These are phyloP conservation scores for Eutrema japonicum DNA, from an alignment of 345 rosid genomes.

Conservation along the genomic window DNA sequence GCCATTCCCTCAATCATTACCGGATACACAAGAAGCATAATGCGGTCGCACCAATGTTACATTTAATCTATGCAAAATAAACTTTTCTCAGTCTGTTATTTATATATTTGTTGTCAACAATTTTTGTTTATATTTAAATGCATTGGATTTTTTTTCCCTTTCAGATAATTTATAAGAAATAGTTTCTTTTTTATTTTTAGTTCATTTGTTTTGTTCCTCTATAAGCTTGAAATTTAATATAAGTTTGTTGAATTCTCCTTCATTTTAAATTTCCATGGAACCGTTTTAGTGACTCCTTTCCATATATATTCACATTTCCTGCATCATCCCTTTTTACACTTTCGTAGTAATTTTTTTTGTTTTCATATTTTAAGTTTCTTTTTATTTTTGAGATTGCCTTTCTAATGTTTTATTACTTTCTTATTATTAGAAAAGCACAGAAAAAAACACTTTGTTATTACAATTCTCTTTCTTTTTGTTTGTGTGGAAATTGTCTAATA, in stretches of 20 bases:
- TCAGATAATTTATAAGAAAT: too few relatives aligned
- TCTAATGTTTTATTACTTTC: not conserved
- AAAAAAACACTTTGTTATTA: too few relatives aligned
- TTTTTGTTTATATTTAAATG: not conserved
- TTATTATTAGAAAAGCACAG: not conserved
- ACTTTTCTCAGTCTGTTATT: too few relatives aligned
- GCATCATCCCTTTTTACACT: not conserved
- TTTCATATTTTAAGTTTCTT: not conserved
- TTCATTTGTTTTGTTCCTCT: too few relatives aligned
- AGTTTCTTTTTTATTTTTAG: too few relatives aligned
- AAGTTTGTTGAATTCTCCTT: too few relatives aligned
- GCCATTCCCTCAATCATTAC: conserved; percentile 14
- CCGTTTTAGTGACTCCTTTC: too few relatives aligned
- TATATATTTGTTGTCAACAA: too few relatives aligned
- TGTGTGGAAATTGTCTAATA: conserved; percentile 12
- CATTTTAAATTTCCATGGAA: too few relatives aligned
- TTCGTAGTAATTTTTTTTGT: not conserved
- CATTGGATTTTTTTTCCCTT: not conserved
- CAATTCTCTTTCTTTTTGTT: not conserved
- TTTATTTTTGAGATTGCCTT: not conserved
- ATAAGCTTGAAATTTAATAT: too few relatives aligned
- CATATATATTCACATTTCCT: not conserved
- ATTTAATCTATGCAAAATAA: not conserved
- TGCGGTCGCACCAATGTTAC: not conserved
- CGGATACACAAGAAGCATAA: conserved; percentile 25